phyloP scores from a whole-genome alignment of 73 alveolate species.

The Stentor coeruleus region DNA sequence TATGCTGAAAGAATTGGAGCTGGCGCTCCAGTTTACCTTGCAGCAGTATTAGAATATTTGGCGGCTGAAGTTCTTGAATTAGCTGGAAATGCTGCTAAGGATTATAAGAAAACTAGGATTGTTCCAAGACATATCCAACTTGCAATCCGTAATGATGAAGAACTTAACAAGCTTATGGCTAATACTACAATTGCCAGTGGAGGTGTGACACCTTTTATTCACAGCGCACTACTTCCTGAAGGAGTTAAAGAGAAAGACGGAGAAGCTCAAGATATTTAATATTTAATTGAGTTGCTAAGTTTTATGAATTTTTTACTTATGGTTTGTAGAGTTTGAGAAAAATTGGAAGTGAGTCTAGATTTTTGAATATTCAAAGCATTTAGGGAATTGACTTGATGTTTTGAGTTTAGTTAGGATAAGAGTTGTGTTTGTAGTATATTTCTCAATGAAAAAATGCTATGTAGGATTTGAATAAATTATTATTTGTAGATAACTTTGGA shows the following conservation, averaged over 20 bases:
- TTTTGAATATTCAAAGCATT: no score
- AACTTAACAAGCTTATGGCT: slow-evolving; percentile 59
- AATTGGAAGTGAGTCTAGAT: no score
- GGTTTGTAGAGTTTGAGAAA: background rate
- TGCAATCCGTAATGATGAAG: slow-evolving; percentile 63
- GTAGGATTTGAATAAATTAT: no score
- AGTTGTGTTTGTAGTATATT: no score
- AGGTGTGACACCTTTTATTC: slow-evolving; percentile 72
- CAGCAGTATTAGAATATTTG: slow-evolving; percentile 75
- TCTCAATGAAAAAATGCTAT: no score
- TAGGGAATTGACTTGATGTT: no score
- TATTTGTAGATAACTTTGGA: no score
- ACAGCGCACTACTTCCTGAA: slow-evolving; percentile 5
- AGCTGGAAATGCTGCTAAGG: slow-evolving; percentile 71
- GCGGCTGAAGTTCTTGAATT: slow-evolving; percentile 73
- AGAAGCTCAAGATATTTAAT: slow-evolving; percentile 8
- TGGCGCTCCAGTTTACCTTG: slow-evolving; percentile 66
- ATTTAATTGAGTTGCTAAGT: background rate
- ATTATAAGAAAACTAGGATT: slow-evolving; percentile 55
- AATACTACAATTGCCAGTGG: slow-evolving; percentile 73
- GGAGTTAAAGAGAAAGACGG: slow-evolving; percentile 27
- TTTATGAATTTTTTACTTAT: background rate
- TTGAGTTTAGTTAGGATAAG: no score
- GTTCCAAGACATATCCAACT: slow-evolving; percentile 63
- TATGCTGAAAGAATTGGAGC: slow-evolving; percentile 57